These are phyloP conservation scores for Ogataea nonfermentans DNA, from an alignment of 805 yeast genomes.

Conservation along the genomic window DNA sequence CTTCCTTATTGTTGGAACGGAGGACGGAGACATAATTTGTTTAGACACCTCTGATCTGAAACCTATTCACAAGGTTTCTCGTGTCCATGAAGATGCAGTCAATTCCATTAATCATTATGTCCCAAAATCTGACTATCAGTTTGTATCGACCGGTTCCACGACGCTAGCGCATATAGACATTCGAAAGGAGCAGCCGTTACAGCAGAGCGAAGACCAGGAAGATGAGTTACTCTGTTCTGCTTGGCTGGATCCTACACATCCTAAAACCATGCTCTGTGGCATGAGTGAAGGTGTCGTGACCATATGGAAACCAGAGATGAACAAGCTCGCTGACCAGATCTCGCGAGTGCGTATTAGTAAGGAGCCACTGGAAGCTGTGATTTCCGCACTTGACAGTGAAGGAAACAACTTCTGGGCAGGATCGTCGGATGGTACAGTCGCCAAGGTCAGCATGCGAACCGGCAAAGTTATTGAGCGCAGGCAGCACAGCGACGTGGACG, in stretches of 20 bases:
- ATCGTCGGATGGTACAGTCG: constrained; percentile 70
- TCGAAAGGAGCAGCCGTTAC: constrained; percentile 54
- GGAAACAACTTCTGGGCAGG: constrained; percentile 72
- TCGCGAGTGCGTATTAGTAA: constrained; percentile 67
- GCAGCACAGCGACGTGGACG: constrained; percentile 68
- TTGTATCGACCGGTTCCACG: constrained; percentile 77
- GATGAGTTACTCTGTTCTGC: constrained; percentile 84
- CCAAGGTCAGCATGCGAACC: constrained; percentile 60
- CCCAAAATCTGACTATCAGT: constrained; percentile 73
- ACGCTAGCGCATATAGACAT: constrained; percentile 76
- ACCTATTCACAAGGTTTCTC: constrained; percentile 44
- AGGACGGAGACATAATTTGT: constrained; percentile 64
- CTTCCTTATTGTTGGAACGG: constrained; percentile 60
- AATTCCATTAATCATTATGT: constrained; percentile 71
- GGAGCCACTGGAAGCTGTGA: constrained; percentile 65
- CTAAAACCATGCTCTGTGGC: constrained; percentile 58
- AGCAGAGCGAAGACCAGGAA: constrained; percentile 83
- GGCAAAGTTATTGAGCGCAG: constrained; percentile 67
- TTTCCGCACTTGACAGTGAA: constrained; percentile 54
- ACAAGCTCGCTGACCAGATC: constrained; percentile 73
- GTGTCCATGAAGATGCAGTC: constrained; percentile 74
- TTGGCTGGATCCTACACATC: constrained; percentile 61
- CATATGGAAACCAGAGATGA: constrained; percentile 74
- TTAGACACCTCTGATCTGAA: constrained; percentile 55
- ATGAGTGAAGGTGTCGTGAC: constrained; percentile 91